Evolutionary conservation across 768 basidiomycete species (phyloP).

Genomic region (Tremella yokohamensis): DNA sequence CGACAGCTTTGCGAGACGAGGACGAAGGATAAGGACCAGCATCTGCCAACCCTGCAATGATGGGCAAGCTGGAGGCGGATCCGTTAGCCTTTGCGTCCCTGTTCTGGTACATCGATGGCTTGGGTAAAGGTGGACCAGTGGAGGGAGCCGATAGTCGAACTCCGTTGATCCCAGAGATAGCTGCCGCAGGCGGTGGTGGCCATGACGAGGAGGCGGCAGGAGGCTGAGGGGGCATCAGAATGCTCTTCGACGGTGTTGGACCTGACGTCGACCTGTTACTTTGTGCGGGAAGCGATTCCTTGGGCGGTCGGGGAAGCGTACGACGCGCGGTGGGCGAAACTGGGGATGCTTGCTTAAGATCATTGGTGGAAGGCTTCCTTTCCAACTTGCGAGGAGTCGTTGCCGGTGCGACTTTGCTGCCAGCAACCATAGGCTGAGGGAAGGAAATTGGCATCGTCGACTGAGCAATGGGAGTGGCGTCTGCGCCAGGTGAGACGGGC

Average conservation of each 20-base stretch:
- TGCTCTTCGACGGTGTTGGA: not conserved
- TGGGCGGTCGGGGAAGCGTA: slow-evolving; percentile 39
- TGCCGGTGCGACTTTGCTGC: not conserved
- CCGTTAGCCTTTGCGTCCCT: slow-evolving; percentile 17
- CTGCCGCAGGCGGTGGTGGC: slow-evolving; percentile 2
- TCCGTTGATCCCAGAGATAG: not conserved
- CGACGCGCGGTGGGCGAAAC: slow-evolving; percentile 28
- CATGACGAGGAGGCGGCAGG: not conserved
- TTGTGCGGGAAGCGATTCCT: not conserved
- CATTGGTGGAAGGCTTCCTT: slow-evolving; percentile 24
- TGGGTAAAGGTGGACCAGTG: not conserved
- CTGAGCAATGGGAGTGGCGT: too few species aligned
- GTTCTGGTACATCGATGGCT: not conserved
- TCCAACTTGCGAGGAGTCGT: slow-evolving; percentile 20
- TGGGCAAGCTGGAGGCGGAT: slow-evolving; percentile 35
- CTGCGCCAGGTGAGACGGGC: too few species aligned
- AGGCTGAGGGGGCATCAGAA: slow-evolving; percentile 1
- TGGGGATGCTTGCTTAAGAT: slow-evolving; percentile 21
- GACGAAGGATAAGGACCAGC: slow-evolving; percentile 37
- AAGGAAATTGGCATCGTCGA: slow-evolving; percentile 6
- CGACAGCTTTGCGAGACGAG: slow-evolving; percentile 9
- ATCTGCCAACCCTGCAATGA: slow-evolving; percentile 41
- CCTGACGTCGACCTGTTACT: not conserved
- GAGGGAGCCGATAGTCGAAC: not conserved
- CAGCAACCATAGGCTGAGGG: not conserved